Evolutionary conservation across 768 basidiomycete species (phyloP), one percentile per base, ranked within the genome.

Genomic region (Lepiota brunneoincarnata): DNA sequence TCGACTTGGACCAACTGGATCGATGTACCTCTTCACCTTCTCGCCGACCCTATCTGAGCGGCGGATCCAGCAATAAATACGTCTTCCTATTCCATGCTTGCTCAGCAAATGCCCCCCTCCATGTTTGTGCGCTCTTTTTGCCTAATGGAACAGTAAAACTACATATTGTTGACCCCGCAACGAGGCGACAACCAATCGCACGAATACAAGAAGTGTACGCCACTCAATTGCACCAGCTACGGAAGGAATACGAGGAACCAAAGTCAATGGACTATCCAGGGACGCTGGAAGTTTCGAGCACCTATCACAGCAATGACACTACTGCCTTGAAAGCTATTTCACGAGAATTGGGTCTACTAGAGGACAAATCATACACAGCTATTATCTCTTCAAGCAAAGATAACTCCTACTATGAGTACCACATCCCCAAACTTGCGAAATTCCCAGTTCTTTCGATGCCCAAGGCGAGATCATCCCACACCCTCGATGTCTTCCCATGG

Each of bases 401-500:
- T 45, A 82, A 86, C 60, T 72, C 77, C 17, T 96, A 95, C 68
- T 97, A 93, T 66, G 91, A 95, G 61, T 67, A 76, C 9, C 72
- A 79, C 34, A 69, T 89, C 44, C 80, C 86, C 21, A 89, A 88
- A 63, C 77, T 94, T 14, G 65, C 77, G 7, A 89, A 86, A 63
- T 96, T 96, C 73, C 97, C 97, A 0, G 79, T 97, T 47, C 72
- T 98, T 57, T 84, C 86, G 3, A 91, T 95, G 86, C 79, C 86
- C n/a, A 87, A 83, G 72, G 78, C 84, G n/a, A 88, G 78, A 72
- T 76, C 68, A 34, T 77, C 80, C n/a, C 91, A 87, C 67, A 81
- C 82, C 6, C 76, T 89, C 18, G 90, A 91, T 54, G 80, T 89
- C 39, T 89, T 97, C 63, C 89, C 89, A 9, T 98, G 96, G 95